Base-by-base conservation (phyloP, 2,329 filamentous ascomycete species). In the Talaromyces atroroseus region DNA sequence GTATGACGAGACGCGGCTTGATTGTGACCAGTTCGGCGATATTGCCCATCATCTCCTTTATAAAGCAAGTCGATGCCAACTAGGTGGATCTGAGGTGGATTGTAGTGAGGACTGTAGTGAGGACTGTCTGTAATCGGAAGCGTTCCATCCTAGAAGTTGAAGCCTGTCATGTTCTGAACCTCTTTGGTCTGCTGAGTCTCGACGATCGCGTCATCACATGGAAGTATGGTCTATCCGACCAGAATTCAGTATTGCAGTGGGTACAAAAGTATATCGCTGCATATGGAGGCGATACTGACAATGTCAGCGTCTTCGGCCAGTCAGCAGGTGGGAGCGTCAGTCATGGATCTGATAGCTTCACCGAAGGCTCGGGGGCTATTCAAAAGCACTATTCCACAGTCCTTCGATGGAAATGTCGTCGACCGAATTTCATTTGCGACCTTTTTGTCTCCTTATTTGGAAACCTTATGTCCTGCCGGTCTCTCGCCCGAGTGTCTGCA, bases 251-350 rank as follows among this genome's bases (percentile, higher is more conserved):
- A 2, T 68, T 75, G 21, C 66, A 71, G 36, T 76, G 74, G 74
- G 71, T 75, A 32, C 63, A 66, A 47, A 66, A 66, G 24, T 69
- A 76, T 52, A 75, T 76, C 46, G 62, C 61, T 16, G 66, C 63
- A 2, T 76, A 76, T 60, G 73, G 74, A 14, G 74, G 74, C 20
- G 69, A 76, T 56, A 65, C 73, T 3, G 66, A 71, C 3, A 71
- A 73, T 12, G 74, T 83, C 44, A 82, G 80, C 1, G 71, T 80
- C 5, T 72, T 81, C 29, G 80, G 79, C 3, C 71, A 80, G 61
- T 79, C 75, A 42, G 80, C 81, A 29, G 80, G 80, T 38, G n/a
- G 80, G 68, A 18, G 57, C 52, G 2, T 58, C 57, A 18, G 52
- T 58, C 18, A 58, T 58, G 44, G 24, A 51, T 48, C 26, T 55